Percentiles rank a stretch among this genome's conserved stretches.
phyloP scores from a whole-genome alignment of 441 rosid species.

The Populus trichocarpa region DNA sequence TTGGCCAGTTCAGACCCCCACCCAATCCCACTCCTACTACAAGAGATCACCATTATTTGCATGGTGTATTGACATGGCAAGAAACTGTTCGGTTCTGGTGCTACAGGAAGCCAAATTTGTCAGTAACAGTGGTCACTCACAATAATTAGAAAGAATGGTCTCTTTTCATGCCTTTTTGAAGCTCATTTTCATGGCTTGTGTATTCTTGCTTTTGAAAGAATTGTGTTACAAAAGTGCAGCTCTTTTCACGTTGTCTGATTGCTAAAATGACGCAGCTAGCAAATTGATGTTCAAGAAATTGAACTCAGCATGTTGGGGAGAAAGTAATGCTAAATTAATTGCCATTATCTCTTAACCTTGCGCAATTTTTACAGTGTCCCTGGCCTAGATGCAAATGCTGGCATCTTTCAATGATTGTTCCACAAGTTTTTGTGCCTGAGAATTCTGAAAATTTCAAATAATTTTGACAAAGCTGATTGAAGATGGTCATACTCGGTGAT shows the following conservation, averaged over 20 bases:
- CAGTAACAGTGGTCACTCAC: constrained; percentile 10
- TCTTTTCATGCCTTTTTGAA: not conserved
- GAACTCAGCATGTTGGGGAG: too few relatives aligned
- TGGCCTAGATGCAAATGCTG: too few relatives aligned
- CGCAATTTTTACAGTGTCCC: too few relatives aligned
- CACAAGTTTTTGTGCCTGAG: too few relatives aligned
- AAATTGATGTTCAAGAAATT: not conserved
- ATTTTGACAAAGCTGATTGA: too few relatives aligned
- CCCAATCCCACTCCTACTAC: too few relatives aligned
- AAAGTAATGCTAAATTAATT: too few relatives aligned
- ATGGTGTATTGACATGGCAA: not conserved
- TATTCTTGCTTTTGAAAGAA: not conserved
- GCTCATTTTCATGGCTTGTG: not conserved
- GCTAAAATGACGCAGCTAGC: not conserved
- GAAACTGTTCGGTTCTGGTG: not conserved
- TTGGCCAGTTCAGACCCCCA: too few relatives aligned
- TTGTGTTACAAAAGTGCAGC: not conserved
- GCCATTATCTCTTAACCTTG: too few relatives aligned
- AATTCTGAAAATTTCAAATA: too few relatives aligned
- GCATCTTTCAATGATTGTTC: too few relatives aligned
- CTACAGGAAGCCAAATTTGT: not conserved
- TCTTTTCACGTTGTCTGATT: not conserved
- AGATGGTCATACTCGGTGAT: too few relatives aligned
- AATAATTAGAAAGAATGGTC: constrained; percentile 16
- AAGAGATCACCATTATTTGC: not conserved